phyloP scores from a whole-genome alignment of 768 basidiomycete species.

The Phanerochaete sordida region DNA sequence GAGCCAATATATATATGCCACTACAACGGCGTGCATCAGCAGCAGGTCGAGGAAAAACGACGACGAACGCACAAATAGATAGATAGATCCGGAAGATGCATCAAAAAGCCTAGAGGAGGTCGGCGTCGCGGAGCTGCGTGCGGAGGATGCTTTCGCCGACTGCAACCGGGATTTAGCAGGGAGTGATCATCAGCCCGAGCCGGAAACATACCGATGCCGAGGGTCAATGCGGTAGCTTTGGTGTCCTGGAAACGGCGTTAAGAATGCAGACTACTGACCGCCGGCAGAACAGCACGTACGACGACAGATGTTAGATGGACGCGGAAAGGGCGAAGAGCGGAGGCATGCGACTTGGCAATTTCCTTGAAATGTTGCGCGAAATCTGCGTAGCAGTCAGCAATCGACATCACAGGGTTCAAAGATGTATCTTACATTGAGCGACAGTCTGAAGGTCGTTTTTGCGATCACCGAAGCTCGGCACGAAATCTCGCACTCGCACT shows the following conservation, averaged over 20 bases:
- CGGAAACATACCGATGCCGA: constrained; percentile 53
- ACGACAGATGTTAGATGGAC: constrained; percentile 76
- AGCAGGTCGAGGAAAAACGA: neutral
- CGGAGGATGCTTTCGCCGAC: constrained; percentile 75
- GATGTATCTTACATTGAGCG: constrained; percentile 53
- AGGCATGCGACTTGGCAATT: constrained; percentile 59
- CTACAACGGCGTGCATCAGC: neutral
- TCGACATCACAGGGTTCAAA: neutral
- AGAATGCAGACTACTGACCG: constrained; percentile 4
- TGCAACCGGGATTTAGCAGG: constrained; percentile 19
- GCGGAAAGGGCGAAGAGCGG: constrained; percentile 63
- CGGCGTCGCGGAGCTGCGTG: constrained; percentile 64
- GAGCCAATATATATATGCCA: neutral
- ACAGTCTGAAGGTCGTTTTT: constrained; percentile 68
- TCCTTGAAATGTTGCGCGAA: constrained; percentile 82
- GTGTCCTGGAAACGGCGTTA: constrained; percentile 51
- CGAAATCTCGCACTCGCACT: constrained; percentile 59
- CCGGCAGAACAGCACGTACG: constrained; percentile 41
- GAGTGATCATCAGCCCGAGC: neutral
- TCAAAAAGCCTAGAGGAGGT: constrained; percentile 43
- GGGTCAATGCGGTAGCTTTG: constrained; percentile 65
- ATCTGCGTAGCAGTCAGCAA: constrained; percentile 37
- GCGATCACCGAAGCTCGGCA: constrained; percentile 72
- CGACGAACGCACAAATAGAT: neutral
- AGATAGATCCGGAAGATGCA: neutral